Base-by-base conservation (phyloP, 2,329 filamentous ascomycete genomes). In the Exophiala mesophila region DNA sequence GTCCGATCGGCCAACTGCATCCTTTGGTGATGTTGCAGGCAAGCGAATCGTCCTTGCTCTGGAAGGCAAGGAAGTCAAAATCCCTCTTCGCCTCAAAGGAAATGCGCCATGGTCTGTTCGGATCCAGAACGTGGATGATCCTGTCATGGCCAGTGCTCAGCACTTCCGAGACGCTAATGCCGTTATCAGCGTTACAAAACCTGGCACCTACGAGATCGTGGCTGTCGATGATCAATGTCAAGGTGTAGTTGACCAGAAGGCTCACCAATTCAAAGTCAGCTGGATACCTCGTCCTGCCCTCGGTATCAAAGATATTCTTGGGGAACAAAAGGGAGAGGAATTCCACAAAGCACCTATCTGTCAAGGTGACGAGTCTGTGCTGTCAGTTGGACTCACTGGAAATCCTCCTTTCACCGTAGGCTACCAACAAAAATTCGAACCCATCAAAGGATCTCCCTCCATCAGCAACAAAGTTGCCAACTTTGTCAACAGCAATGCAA, bases 331-430 rank as follows among this genome's bases (percentile, higher is more conserved):
- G 12, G 70, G 68, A 6, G 69, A 71, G 19, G 72, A 73, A 23
- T 85, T 82, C 59, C 61, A 81, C 54, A 94, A 94, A 64, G 76
- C 81, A 30, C 82, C 89, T 47, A 83, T 98, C 20, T 98, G 92
- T 59, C 89, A 98, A 67, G 90, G 90, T 20, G 90, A 97, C 49
- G 85, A 95, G 57, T 90, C 96, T 62, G 80, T 82, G 3, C 81
- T 96, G 41, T 88, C 96, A 57, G 70, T 98, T 39, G 75, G 76
- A 31, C 75, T 98, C 49, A 77, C 77, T 60, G 90, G 88, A 78
- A 76, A 82, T 37, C 77, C 89, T 24, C 92, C 92, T 1, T 97
- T 85, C 62, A 80, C 83, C 54, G 74, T 94, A 35, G 77, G 86
- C 52, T 97, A 96, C 60, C 80, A 88, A 54, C 76, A 94, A 52